Evolutionary conservation across 345 rosid species (phyloP), one percentile per base, ranked within the genome.

Genomic region (Trapa bicornis): DNA sequence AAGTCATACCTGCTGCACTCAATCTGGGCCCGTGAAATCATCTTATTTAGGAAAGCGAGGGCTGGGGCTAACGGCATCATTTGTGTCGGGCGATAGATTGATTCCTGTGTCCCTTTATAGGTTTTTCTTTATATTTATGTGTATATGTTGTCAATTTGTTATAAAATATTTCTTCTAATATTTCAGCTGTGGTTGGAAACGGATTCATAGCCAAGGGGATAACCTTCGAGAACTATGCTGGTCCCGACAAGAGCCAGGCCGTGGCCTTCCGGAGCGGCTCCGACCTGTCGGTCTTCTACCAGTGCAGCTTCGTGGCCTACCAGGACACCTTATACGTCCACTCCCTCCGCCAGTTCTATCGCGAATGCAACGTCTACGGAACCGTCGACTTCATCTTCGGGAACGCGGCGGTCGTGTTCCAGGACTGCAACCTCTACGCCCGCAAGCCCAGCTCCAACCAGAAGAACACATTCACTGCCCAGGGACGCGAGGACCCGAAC

Each of bases 251-350:
- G 70, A 91, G 84, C 84, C 97, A 91, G 64, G 97, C 97, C 1
- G 98, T 92, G 53, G 98, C 96, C 47, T 41, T 92, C 0, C 75
- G 96, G 16, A 79, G 89, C 10, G 76, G 88, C 8, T 75, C 98
- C 16, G 92, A 92, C 54, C 73, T 83, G 73, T 86, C 96, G 0
- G 95, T 89, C 14, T 92, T 85, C 67, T 89, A 84, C 71, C 42
- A 74, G 41, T 89, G 98, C 81, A 79, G 85, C 72, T 89, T 89
- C 63, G 80, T 86, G 0, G 94, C 73, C 42, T 89, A 92, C 71
- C 96, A 89, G 61, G 96, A 92, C 80, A 89, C 96, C 0, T 83
- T 91, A 8, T 91, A 88, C 53, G 86, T 76, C 41, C 89, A 89
- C 70, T 83, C 91, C 52, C 84, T 76, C 33, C 73, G 78, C 11